phyloP scores from a whole-genome alignment of 163 green algal species.

The Coccomyxa subellipsoidea region DNA sequence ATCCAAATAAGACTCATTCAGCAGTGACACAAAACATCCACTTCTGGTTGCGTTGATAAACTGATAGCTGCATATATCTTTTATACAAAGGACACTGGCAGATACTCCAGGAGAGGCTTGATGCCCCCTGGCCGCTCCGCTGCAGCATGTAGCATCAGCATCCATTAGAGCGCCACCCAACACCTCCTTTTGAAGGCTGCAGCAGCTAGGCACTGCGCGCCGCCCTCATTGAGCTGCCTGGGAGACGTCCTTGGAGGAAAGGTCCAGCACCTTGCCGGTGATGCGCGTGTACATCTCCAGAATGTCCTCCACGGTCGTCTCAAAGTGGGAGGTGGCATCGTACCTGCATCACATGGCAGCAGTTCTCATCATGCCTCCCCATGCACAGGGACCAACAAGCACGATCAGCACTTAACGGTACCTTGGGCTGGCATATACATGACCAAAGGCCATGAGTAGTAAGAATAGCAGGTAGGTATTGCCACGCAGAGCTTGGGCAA shows the following conservation, averaged over 20 bases:
- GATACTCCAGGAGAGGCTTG: too few relatives aligned
- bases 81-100: too few relatives aligned
- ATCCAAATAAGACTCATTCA: too few relatives aligned
- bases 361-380: too few relatives aligned
- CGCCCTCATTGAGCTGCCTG: not conserved
- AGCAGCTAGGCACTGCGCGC: not conserved
- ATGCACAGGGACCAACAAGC: not conserved
- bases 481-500: conserved; percentile 46
- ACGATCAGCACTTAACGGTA: not conserved
- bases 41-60: too few relatives aligned
- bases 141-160: not conserved
- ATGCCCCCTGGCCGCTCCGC: not conserved
- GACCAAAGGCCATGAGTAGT: too few relatives aligned
- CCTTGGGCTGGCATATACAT: too few relatives aligned
- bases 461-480: not conserved
- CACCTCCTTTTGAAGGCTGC: not conserved
- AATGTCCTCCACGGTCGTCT: conserved; percentile 95
- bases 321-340: conserved; percentile 97
- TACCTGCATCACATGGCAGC: conserved; percentile 67
- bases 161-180: not conserved
- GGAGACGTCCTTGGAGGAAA: conserved; percentile 32
- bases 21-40: too few relatives aligned
- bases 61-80: too few relatives aligned
- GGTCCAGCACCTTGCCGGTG: conserved; percentile 76
- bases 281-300: conserved; percentile 95